Base-by-base conservation (phyloP, 2,329 filamentous ascomycete species). In the Pseudogymnoascus sp. region DNA sequence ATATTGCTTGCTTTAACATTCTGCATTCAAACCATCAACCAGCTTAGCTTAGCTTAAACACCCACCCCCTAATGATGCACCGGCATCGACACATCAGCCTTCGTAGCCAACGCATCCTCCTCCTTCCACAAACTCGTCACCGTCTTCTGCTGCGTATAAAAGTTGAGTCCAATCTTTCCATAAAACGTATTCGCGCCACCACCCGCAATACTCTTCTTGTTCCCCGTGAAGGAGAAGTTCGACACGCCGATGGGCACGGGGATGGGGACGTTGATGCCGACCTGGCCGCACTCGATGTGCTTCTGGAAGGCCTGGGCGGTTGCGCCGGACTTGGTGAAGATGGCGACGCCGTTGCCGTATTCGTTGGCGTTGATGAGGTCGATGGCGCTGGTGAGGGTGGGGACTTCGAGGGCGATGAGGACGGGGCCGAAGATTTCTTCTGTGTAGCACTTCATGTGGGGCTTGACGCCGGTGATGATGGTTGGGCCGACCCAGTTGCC, bases 141-240 rank as follows among this genome's bases (percentile, higher is more conserved):
- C 2, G 95, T 99, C 89, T 99, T 97, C 73, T 90, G 84, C 79
- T 97, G 95, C 2, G 95, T 99, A 78, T 96, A 97, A 75, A 99
- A 99, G 74, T 90, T 88, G 74, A 99, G 78, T 23, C 93, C 95
- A 0, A 92, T 91, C 77, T 90, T 89, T 69, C 95, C 95, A 78
- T 99, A 99, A 75, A 99, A 97, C 14, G 92, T 96, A 78, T 85
- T 96, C 38, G 90, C 89, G 66, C 95, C 93, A 61, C 93, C 93
- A 62, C 93, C 95, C 0, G 95, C 95, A 64, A 97, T 82, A 72
- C 87, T 91, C 83, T 89, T 93, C 87, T 99, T 93, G 80, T 89
- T 89, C 50, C 86, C 87, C 28, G 86, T 89, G 75, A 89, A 89
- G 63, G 83, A 86, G 77, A 89, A 89, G 82, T 89, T 87, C 73